Evolutionary conservation across 116 monocot genomes (phyloP), one percentile per base, ranked within the genome.

Genomic region (Zostera marina): DNA sequence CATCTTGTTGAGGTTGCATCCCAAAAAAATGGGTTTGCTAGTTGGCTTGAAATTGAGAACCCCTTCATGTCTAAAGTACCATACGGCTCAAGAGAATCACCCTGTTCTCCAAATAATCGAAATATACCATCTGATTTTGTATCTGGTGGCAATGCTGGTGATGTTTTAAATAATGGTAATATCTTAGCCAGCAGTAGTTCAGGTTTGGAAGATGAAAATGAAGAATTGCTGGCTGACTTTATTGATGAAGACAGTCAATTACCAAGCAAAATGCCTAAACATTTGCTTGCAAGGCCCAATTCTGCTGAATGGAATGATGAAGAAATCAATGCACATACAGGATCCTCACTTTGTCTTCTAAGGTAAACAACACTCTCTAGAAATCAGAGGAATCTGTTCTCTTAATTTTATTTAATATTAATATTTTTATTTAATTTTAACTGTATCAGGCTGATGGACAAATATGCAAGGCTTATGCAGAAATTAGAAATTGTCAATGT

Each of bases 191-290:
- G 76, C 21, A 72, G 68, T 42, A 59, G 22, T 65, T 48, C 74
- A 32, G 42, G 54, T 61, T 39, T 72, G 26, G 98, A 98, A 59
- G 98, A 98, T 73, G 98, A 98, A 71, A 83, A 81, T 73, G 98
- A 98, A 73, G 98, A 98, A 61, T 81, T 98, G 69, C 76, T 86
- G 16, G 91, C 91, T 40, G 98, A 98, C 55, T 98, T 98, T 75
- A 98, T 98, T 83, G 98, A 98, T 66, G 98, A 98, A 62, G 98
- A 98, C 68, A 98, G 98, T 70, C 98, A 98, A 64, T 76, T 90
- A 53, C 98, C 98, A 42, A 98, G 98, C 70, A 66, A 91, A 64
- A 77, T 79, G 68, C 74, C 82, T 45, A 98, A 77, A 67, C 61
- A 78, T 8, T 49, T 60, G 42, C 63, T 43, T 38, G 42, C 69